Conservation (phyloP, 2,329 filamentous ascomycete species). For the Xylariaceae sp. region DNA sequence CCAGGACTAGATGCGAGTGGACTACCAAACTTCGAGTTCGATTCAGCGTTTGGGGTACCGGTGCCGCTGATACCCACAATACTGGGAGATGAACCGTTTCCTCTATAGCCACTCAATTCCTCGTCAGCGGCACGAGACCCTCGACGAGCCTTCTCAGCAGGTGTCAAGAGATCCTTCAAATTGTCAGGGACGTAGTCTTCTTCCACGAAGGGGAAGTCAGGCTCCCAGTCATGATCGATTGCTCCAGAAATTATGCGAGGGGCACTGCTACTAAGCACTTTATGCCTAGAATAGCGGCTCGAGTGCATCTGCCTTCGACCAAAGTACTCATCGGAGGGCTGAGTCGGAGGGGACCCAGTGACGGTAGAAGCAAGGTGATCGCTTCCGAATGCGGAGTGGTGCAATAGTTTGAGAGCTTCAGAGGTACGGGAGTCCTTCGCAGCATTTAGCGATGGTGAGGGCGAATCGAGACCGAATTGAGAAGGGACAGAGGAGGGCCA, state of each 20-base stretch:
- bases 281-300: slow-evolving; percentile 61
- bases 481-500: slow-evolving; percentile 90
- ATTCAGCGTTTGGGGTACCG: slow-evolving; percentile 37
- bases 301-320: slow-evolving; percentile 67
- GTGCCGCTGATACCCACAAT: slow-evolving; percentile 35
- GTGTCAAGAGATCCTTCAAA: slow-evolving; percentile 60
- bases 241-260: slow-evolving; percentile 57
- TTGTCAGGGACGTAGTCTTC: slow-evolving; percentile 81
- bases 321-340: slow-evolving; percentile 53
- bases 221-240: slow-evolving; percentile 60
- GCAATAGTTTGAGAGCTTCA: slow-evolving; percentile 58
- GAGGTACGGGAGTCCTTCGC: slow-evolving; percentile 57
- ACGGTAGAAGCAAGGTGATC: slow-evolving; percentile 54
- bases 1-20: slow-evolving; percentile 55
- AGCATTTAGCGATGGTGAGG: slow-evolving; percentile 64
- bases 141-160: slow-evolving; percentile 60
- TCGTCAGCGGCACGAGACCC: slow-evolving; percentile 55
- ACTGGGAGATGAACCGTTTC: slow-evolving; percentile 33
- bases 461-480: slow-evolving; percentile 83
- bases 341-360: slow-evolving; percentile 32
- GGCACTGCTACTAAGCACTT: slow-evolving; percentile 62
- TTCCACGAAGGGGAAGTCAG: slow-evolving; percentile 68
- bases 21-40: slow-evolving; percentile 54
- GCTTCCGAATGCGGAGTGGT: slow-evolving; percentile 62
- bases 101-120: slow-evolving; percentile 36